Conservation (phyloP, 176 grass and related monocot genomes). For the Triticum urartu region DNA sequence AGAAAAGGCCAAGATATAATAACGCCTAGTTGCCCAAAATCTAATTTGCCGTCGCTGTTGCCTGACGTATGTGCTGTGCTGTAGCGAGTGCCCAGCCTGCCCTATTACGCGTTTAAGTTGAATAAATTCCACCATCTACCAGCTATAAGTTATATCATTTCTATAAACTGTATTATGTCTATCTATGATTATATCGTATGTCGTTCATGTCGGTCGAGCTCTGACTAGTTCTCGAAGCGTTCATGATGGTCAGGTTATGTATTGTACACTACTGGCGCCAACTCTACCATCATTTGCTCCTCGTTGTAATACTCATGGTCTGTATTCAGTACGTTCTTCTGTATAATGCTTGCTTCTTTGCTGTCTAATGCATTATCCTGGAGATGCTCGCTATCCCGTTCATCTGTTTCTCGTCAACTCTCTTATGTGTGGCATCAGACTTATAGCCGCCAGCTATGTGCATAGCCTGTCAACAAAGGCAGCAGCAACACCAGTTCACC, state of each 20-base stretch:
- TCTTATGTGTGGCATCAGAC: neutral
- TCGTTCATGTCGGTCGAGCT: neutral
- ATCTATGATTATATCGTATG: neutral
- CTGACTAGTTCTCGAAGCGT: neutral
- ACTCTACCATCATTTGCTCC: neutral
- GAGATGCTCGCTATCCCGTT: neutral
- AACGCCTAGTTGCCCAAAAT: neutral
- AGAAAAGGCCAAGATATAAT: neutral
- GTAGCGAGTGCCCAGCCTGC: slow-evolving; percentile 10
- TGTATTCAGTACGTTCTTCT: neutral
- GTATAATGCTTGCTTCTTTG: neutral
- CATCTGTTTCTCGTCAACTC: too few relatives aligned
- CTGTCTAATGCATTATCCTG: neutral
- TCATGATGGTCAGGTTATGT: neutral
- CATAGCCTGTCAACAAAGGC: neutral
- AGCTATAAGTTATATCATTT: neutral
- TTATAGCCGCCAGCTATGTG: neutral
- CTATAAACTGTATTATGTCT: neutral
- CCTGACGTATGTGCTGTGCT: neutral
- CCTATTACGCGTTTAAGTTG: neutral
- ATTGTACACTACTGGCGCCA: neutral
- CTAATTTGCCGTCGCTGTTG: neutral
- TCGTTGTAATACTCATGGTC: neutral
- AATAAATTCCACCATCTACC: neutral
- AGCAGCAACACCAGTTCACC: neutral